phyloP scores from a whole-genome alignment of 2,329 filamentous ascomycete genomes.

The Cordyceps farinosa region DNA sequence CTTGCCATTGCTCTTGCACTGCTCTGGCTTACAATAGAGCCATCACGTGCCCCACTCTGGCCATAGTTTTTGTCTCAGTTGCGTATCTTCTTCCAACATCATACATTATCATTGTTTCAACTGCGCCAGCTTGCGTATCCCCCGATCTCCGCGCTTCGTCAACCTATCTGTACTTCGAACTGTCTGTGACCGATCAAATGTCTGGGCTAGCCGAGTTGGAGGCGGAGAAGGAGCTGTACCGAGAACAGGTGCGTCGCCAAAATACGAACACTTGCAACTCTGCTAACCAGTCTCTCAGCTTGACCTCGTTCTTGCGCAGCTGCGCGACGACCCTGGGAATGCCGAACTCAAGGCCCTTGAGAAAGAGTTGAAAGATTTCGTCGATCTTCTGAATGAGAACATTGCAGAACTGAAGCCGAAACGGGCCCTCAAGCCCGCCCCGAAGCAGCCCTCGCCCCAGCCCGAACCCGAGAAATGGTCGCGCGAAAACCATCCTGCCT shows the following conservation, averaged over 20 bases:
- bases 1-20: neutral
- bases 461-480: constrained; percentile 71
- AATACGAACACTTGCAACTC: neutral
- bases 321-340: constrained; percentile 78
- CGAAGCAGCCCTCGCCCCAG: constrained; percentile 45
- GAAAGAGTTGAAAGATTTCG: constrained; percentile 76
- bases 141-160: neutral
- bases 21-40: neutral
- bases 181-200: constrained; percentile 23
- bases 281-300: constrained; percentile 49
- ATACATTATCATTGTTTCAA: neutral
- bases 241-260: constrained; percentile 49
- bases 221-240: constrained; percentile 51
- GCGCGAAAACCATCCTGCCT: constrained; percentile 75
- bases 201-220: constrained; percentile 41
- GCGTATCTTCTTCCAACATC: neutral
- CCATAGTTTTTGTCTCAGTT: neutral
- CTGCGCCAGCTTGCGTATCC: neutral
- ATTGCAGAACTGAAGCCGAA: constrained; percentile 72
- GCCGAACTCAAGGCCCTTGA: constrained; percentile 72
- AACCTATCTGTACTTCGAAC: too few relatives aligned
- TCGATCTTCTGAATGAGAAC: constrained; percentile 73
- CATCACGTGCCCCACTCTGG: constrained; percentile 14
- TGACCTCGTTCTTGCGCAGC: constrained; percentile 70
- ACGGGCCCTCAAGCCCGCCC: constrained; percentile 42